Evolutionary conservation across 257 asterid genomes (phyloP).

Genomic region (Echium plantagineum): DNA sequence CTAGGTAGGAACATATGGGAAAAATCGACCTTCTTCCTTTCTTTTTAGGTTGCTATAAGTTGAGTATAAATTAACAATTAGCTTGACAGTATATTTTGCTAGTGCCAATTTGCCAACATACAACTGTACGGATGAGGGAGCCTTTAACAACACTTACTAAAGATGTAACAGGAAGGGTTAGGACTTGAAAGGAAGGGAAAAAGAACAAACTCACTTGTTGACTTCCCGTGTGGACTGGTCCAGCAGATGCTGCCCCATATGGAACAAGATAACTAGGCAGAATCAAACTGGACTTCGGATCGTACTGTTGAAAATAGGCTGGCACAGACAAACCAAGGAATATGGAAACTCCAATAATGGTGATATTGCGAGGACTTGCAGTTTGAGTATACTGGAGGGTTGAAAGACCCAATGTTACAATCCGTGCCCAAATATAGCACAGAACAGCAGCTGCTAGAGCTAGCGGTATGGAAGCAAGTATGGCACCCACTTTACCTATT

Average conservation of each 20-base stretch:
- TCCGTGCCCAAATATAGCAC: slow-evolving; percentile 85
- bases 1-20: not conserved
- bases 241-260: slow-evolving; percentile 87
- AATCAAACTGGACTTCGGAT: slow-evolving; percentile 54
- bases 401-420: slow-evolving; percentile 73
- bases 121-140: too few species aligned
- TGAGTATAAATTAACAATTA: too few species aligned
- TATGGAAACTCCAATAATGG: slow-evolving; percentile 74
- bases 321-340: slow-evolving; percentile 94
- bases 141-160: too few species aligned
- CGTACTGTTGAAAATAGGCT: slow-evolving; percentile 81
- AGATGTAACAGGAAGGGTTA: too few species aligned
- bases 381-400: slow-evolving; percentile 66
- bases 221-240: slow-evolving; percentile 62
- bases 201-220: slow-evolving; percentile 40
- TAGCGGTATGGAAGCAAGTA: slow-evolving; percentile 92
- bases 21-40: too few species aligned
- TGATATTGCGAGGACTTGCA: slow-evolving; percentile 69
- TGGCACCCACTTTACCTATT: slow-evolving; percentile 85
- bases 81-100: too few species aligned
- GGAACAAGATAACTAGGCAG: slow-evolving; percentile 84
- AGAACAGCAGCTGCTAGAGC: slow-evolving; percentile 92
- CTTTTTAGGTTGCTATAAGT: too few species aligned
- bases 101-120: too few species aligned
- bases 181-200: slow-evolving; percentile 1